A percentile compares a stretch with the other conserved stretches of the same genome.
Conservation (phyloP, 257 asterid genomes). For the Solanum pennellii region DNA sequence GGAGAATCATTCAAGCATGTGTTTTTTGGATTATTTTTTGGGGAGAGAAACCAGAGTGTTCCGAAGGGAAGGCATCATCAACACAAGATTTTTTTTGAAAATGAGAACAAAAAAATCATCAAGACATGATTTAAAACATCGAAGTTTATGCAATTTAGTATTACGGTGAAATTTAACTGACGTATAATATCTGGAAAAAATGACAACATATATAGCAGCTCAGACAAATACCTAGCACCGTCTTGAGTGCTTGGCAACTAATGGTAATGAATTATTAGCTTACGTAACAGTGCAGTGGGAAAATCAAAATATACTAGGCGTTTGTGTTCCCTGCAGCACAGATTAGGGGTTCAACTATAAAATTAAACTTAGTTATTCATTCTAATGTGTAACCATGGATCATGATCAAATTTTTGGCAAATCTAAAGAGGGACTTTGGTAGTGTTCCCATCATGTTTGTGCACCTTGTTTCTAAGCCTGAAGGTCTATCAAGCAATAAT, state of each 20-base stretch:
- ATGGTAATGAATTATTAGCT: neutral
- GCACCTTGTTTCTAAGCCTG: neutral
- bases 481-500: neutral
- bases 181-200: neutral
- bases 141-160: neutral
- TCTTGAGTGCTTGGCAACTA: neutral
- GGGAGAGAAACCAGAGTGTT: neutral
- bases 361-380: neutral
- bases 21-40: neutral
- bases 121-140: neutral
- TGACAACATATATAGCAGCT: neutral
- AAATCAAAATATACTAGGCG: neutral
- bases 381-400: neutral
- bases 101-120: neutral
- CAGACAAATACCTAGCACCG: neutral
- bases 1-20: neutral
- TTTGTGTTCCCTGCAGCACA: neutral
- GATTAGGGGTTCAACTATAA: neutral
- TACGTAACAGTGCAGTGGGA: neutral
- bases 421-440: neutral
- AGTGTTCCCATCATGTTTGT: neutral
- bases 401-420: neutral
- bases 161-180: neutral
- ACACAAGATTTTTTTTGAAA: neutral
- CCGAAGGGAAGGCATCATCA: neutral